Base-by-base conservation (phyloP, 2,329 filamentous ascomycete species). In the Fusarium ambrosium region DNA sequence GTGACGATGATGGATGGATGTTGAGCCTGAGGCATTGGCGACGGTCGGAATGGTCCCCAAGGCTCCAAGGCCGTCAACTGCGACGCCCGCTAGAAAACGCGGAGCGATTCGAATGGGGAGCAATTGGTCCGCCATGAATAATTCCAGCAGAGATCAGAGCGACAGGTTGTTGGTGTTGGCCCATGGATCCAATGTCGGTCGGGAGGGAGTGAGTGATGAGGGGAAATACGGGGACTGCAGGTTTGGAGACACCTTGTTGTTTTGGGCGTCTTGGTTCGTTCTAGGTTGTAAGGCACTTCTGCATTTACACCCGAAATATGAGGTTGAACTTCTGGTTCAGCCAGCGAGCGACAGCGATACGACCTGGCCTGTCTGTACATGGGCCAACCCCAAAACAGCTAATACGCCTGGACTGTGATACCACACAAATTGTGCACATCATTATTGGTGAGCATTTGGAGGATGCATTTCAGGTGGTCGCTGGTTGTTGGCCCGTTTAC, bases 271-370 rank as follows among this genome's bases (percentile, higher is more conserved):
- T 64, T 55, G 32, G 39, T 65, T 53, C 41, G 29, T 48, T 45
- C 61, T 34, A 36, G 53, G 62, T 71, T 66, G 59, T 77, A 70
- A 79, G 78, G 78, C 78, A 79, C 72, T 77, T 79, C 64, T 79
- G 78, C 78, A 78, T 79, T 77, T 78, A 70, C 73, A 79, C 77
- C 76, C 76, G 78, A 79, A 78, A 79, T 79, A 79, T 79, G 75
- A 79, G 75, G 78, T 79, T 78, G 68, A 72, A 73, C 64, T 55
- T 73, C 63, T 67, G 67, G 66, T 74, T 76, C 65, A 69, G 68
- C 66, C 45, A 73, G 68, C 62, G 37, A 39, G 37, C 37, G 37
- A 39, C 18, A 39, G 32, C 22, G 34, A 69, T 24, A 41, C 55
- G 56, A 16, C 6, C 34, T 34, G 27, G 53, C 37, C 18, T 41